A percentile compares a stretch with the other conserved stretches of the same genome.
These are phyloP conservation scores for Trichosporon sp. DNA, from an alignment of 1,284 basidiomycete species.

Conservation along the genomic window DNA sequence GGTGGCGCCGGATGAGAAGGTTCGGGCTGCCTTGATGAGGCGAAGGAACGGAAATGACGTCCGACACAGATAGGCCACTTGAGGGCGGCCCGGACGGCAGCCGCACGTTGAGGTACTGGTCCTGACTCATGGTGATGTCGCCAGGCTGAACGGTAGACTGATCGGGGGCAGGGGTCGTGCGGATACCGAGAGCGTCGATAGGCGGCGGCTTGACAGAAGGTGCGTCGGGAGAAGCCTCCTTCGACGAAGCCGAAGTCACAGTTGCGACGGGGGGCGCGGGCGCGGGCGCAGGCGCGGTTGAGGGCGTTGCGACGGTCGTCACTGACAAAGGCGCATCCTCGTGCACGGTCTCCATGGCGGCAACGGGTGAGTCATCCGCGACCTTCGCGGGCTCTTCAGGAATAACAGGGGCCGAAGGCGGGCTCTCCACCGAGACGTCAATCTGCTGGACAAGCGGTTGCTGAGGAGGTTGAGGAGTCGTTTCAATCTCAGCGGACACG, in stretches of 20 bases:
- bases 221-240: constrained; percentile 7
- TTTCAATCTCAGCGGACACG: neutral
- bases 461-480: neutral
- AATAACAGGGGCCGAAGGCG: neutral
- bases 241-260: neutral
- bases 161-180: constrained; percentile 3
- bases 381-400: neutral
- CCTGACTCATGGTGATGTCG: constrained; percentile 8
- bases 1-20: constrained; percentile 33
- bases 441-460: neutral
- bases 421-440: neutral
- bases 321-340: constrained; percentile 13
- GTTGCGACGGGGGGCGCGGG: neutral
- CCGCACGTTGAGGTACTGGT: constrained; percentile 17
- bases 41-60: constrained; percentile 30
- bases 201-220: constrained; percentile 14
- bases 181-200: constrained; percentile 8
- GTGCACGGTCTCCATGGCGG: constrained; percentile 8
- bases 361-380: neutral
- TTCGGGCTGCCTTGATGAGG: constrained; percentile 26
- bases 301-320: neutral
- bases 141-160: constrained; percentile 13
- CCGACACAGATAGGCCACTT: constrained; percentile 33
- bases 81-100: constrained; percentile 29
- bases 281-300: neutral